Percentiles rank a stretch among this genome's conserved stretches.
Conservation (phyloP, 495 filamentous ascomycete genomes). For the Wilcoxina mikolae region DNA sequence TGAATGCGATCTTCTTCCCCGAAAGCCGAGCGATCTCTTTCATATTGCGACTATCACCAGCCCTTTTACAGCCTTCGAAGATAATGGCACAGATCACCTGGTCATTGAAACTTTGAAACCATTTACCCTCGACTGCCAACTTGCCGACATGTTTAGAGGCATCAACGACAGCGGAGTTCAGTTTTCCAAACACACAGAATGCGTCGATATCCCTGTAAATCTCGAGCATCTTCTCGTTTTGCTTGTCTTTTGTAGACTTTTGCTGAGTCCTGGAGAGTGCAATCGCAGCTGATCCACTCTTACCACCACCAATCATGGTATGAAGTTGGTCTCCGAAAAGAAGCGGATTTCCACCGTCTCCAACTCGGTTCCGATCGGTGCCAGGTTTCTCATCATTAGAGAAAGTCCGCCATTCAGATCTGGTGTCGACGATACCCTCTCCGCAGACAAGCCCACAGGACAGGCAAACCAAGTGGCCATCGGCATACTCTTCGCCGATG, state of each 20-base stretch:
- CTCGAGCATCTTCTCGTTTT: neutral
- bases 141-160: neutral
- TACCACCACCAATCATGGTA: conserved; percentile 49
- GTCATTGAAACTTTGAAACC: neutral
- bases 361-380: conserved; percentile 89
- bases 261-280: neutral
- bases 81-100: neutral
- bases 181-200: neutral
- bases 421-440: conserved; percentile 74
- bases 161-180: neutral
- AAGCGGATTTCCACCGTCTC: conserved; percentile 65
- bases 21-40: neutral
- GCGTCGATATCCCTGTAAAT: neutral
- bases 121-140: neutral
- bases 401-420: conserved; percentile 96
- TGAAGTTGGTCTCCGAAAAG: conserved; percentile 78
- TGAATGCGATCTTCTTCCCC: no score
- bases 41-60: neutral
- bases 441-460: conserved; percentile 77
- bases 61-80: neutral
- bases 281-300: no score
- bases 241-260: neutral
- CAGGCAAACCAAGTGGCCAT: conserved; percentile 75
- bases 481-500: conserved; percentile 68
- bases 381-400: conserved; percentile 70